Conservation (phyloP, 306 rosid genomes). For the Pyrus pyrifolia region DNA sequence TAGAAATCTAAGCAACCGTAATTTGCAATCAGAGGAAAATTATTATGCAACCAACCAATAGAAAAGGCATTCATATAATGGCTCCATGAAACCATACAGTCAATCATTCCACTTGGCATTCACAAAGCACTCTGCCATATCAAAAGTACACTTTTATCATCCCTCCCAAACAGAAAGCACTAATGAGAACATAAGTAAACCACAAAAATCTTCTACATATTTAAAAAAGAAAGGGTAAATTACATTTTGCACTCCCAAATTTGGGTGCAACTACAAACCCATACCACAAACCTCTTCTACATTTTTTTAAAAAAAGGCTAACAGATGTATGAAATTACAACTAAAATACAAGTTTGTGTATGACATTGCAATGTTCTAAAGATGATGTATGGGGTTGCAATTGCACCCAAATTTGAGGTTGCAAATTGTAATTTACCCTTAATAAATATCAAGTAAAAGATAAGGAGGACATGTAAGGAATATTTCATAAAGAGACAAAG, state of each 20-base stretch:
- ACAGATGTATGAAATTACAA: no score
- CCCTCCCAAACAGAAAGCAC: neutral
- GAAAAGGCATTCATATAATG: neutral
- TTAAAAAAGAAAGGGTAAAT: neutral
- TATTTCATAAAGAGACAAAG: neutral
- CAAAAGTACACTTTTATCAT: neutral
- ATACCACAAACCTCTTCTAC: no score
- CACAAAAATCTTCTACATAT: neutral
- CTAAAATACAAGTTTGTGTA: no score
- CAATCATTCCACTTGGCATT: neutral
- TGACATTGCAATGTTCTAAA: no score
- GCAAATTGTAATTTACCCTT: neutral
- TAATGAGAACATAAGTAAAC: neutral
- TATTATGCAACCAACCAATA: neutral
- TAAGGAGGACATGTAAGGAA: neutral
- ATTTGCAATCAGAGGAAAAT: neutral
- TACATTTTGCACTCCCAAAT: no score
- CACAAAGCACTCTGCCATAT: constrained; percentile 1
- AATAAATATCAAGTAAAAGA: neutral
- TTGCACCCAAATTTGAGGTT: no score
- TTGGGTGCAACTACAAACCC: no score
- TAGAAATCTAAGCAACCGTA: neutral
- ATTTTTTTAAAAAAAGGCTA: no score
- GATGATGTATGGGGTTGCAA: no score
- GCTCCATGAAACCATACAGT: neutral